Percentiles rank a stretch among this genome's conserved stretches.
These are phyloP conservation scores for Solanum tarapatanum DNA, from an alignment of 257 asterid species.

Conservation along the genomic window DNA sequence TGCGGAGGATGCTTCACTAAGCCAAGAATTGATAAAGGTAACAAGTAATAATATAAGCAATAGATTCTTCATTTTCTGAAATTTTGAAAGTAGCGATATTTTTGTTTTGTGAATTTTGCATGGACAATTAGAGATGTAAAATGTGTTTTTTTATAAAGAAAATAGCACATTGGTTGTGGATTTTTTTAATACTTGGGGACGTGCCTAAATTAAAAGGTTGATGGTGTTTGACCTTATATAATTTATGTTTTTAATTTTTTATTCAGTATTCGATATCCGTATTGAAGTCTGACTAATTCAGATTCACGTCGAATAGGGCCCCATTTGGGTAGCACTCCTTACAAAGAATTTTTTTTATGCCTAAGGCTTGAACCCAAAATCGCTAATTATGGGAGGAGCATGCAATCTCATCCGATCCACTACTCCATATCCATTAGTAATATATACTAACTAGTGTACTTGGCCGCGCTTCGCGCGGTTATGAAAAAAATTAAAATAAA, in stretches of 20 bases:
- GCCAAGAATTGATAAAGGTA: background rate
- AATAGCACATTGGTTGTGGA: background rate
- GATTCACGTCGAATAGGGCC: fast-evolving
- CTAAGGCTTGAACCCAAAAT: no score
- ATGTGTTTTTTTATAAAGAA: background rate
- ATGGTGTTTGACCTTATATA: background rate
- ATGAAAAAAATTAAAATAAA: no score
- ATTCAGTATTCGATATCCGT: fast-evolving
- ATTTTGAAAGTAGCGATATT: background rate
- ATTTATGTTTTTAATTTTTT: no score
- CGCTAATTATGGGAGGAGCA: no score
- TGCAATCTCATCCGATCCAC: no score
- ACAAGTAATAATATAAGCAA: background rate
- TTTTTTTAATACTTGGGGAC: background rate
- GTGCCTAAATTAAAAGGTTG: background rate
- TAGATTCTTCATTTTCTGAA: background rate
- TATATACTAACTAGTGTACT: no score
- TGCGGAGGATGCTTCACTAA: background rate
- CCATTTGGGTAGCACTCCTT: no score
- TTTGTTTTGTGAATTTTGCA: background rate
- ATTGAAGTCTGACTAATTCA: no score
- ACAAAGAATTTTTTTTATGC: fast-evolving
- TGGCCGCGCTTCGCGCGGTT: no score
- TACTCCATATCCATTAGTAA: no score
- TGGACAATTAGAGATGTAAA: background rate